Percentiles rank a stretch among this genome's conserved stretches.
phyloP scores from a whole-genome alignment of 148 eudicot species.

The Tetragonia tetragonoides region DNA sequence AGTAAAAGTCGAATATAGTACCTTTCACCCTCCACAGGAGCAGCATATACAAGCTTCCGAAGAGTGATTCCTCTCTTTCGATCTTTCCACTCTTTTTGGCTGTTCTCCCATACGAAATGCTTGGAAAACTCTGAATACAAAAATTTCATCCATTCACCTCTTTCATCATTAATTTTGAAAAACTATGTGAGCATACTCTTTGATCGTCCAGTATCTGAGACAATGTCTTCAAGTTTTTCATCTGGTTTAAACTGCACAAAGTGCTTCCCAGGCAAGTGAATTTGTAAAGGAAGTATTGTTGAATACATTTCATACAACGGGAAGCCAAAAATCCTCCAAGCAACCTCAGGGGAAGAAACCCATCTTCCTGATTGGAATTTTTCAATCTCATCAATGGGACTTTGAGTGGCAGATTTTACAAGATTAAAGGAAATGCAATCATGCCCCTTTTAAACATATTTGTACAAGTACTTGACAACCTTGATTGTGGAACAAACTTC shows the following conservation, averaged over 20 bases:
- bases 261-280: neutral
- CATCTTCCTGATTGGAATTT: conserved; percentile 12
- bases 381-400: conserved; percentile 9
- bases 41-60: neutral
- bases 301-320: conserved; percentile 2
- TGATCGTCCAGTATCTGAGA: neutral
- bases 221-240: neutral
- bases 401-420: neutral
- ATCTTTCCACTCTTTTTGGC: neutral
- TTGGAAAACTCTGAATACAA: neutral
- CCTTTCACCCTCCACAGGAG: neutral
- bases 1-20: neutral
- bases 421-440: neutral
- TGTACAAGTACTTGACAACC: conserved; percentile 21
- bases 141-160: neutral
- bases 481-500: neutral
- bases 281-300: neutral
- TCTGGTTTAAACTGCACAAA: neutral
- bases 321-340: conserved; percentile 5
- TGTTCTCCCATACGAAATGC: neutral
- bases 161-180: neutral
- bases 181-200: neutral
- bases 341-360: conserved; percentile 19
- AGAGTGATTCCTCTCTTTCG: neutral
- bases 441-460: conserved; percentile 26